A percentile compares a stretch with the other conserved stretches of the same genome.
These are phyloP conservation scores for Dryadomyces quercus-mongolicae DNA, from an alignment of 2,329 filamentous ascomycete species.

Conservation along the genomic window DNA sequence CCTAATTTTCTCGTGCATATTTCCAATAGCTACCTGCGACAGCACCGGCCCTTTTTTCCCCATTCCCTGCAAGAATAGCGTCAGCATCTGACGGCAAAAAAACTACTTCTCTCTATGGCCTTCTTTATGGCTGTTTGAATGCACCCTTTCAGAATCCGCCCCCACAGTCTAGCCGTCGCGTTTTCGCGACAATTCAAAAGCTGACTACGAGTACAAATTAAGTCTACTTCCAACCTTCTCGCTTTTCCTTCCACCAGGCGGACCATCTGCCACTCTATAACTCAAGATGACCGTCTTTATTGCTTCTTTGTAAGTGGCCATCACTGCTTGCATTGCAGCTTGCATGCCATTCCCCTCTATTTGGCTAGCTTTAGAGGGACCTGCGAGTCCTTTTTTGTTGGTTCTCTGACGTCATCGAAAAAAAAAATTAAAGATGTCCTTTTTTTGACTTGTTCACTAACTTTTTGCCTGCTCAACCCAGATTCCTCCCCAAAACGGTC, in stretches of 20 bases:
- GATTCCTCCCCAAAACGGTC: slow-evolving; percentile 85
- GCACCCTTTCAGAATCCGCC: background rate
- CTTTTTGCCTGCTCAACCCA: slow-evolving; percentile 26
- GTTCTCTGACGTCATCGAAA: slow-evolving; percentile 9
- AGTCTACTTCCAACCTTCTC: background rate
- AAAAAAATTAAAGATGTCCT: background rate
- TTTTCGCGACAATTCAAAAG: slow-evolving; percentile 20
- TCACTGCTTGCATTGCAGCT: background rate
- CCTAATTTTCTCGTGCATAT: no score
- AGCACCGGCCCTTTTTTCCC: background rate
- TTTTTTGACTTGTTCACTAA: no score
- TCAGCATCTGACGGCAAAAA: no score
- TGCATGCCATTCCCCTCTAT: background rate
- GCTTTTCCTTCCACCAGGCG: background rate
- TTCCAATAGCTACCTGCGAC: no score
- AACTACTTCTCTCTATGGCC: background rate
- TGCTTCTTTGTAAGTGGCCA: slow-evolving; percentile 25
- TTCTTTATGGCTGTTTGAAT: background rate
- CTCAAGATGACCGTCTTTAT: slow-evolving; percentile 26
- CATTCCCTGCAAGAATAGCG: no score
- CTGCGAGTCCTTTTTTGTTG: no score
- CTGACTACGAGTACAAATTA: background rate
- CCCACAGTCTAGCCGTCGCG: background rate
- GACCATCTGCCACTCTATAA: background rate
- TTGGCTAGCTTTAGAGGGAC: background rate